phyloP scores from a whole-genome alignment of 768 basidiomycete genomes.

The Hygrophoropsis aurantiaca region DNA sequence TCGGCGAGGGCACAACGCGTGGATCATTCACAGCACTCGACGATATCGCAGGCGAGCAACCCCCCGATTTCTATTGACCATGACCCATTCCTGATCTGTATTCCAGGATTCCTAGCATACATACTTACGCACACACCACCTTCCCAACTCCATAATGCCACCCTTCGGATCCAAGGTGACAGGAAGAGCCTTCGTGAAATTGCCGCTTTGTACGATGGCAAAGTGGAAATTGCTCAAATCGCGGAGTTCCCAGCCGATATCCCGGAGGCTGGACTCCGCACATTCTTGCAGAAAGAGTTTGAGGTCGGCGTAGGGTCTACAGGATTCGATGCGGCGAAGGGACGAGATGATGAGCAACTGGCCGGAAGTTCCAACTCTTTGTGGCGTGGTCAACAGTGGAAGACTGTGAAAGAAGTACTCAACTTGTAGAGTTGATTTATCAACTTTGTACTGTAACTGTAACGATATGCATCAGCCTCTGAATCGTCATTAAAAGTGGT shows the following conservation, averaged over 20 bases:
- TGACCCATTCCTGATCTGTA: too few relatives aligned
- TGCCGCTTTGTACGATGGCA: constrained; percentile 8
- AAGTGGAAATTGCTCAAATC: neutral
- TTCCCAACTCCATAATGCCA: constrained; percentile 10
- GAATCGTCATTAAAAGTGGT: too few relatives aligned
- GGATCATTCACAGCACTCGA: constrained; percentile 19
- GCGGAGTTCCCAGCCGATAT: constrained; percentile 2
- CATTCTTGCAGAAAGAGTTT: constrained; percentile 11
- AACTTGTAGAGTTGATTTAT: too few relatives aligned
- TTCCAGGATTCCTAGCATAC: constrained; percentile 21
- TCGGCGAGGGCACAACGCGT: constrained; percentile 22
- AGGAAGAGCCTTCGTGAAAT: constrained; percentile 10
- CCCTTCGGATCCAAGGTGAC: constrained; percentile 22
- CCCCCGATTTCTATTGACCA: neutral
- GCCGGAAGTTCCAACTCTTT: constrained; percentile 24
- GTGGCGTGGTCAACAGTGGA: constrained; percentile 25
- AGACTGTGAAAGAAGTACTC: constrained; percentile 16
- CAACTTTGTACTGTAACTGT: too few relatives aligned
- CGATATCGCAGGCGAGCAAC: constrained; percentile 23
- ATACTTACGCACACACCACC: constrained; percentile 13
- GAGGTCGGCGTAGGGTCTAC: constrained; percentile 16
- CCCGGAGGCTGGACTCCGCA: constrained; percentile 14
- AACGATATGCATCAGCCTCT: too few relatives aligned
- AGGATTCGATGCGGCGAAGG: constrained; percentile 13
- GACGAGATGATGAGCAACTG: constrained; percentile 16